Base-by-base conservation (phyloP, 1,284 basidiomycete species). In the Pholiota adiposa region DNA sequence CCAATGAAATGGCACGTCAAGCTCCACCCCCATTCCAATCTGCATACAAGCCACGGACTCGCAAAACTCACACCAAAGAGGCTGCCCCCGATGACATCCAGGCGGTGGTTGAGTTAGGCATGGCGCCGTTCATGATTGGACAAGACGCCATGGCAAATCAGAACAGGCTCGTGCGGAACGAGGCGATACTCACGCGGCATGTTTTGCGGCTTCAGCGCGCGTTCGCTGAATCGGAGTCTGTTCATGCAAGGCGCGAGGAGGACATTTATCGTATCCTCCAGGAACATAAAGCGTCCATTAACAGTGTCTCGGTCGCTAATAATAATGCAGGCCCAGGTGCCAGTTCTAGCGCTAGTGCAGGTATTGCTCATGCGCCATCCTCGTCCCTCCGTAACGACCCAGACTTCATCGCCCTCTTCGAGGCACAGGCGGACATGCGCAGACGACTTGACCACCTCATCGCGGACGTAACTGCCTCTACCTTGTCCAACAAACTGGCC, bases 121-220 rank as follows among this genome's bases (percentile, higher is more conserved):
- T 62, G 61, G 36, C 53, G 16, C 61, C 61, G 14, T 62, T 62
- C 34, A 59, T 62, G 56, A 19, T 58, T 9, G 56, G 52, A 18
- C 54, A 56, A 48, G 61, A 62, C 54, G 27, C 56, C 3, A 62
- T 62, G 34, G 31, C 41, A 41, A 62, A 62, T 31, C 61, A 62
- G 29, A 62, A 62, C 21, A 51, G 61, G 31, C 50, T 62, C 27
- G 61, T 62, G 4, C 49, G 43, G 16, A 62, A 62, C 50, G 61
- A 62, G 19, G 46, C 36, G 14, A 59, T 56, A 12, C 29, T 62
- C 14, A 40, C 61, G 18, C 38, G 23, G 19, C 54, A 60, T 5
- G 25, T 60, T 18, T 25, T 51, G 12, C n/a, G 29, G 23, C 48
- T 57, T 23, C 34, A 36, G 34, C 36, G 19, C n/a, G 7, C 14